Base-by-base conservation (phyloP, 176 grass and related monocot genomes). In the Zizania latifolia region DNA sequence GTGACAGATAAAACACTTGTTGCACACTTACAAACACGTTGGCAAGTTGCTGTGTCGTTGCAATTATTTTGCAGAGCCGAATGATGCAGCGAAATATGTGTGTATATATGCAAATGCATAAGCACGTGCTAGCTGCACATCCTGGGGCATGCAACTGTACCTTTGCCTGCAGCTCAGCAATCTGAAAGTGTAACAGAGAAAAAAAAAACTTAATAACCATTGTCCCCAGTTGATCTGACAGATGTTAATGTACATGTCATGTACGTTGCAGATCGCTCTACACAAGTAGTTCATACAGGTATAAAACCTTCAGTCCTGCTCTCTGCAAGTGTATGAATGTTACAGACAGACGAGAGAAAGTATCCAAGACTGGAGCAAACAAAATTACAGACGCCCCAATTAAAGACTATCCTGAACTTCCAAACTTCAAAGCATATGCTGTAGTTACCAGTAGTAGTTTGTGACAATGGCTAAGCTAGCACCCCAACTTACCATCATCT, bases 181-280 rank as follows among this genome's bases (percentile, higher is more conserved):
- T 74, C 50, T n/a, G n/a, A n/a, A n/a, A n/a, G n/a, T n/a, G n/a
- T n/a, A n/a, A n/a, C n/a, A n/a, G n/a, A n/a, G n/a, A n/a, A n/a
- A n/a, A n/a, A n/a, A n/a, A n/a, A n/a, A n/a, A n/a, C 57, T 76
- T 62, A 78, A 72, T 78, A 82, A 56, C 67, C 24, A 72, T 66
- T 73, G 67, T 78, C 59, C 77, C 58, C 77, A 58, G 57, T 57
- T 86, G 30, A 82, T 82, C 65, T 32, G 78, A 77, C 71, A 65
- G 45, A 38, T 29, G 50, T 71, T 65, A 57, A 71, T 77, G 84
- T 82, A 23, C 62, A 8, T 21, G 48, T 82, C 33, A 70, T 68
- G 41, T 62, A 63, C 63, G 27, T 28, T 55, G 36, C 71, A 22
- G 27, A 70, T 62, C 24, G 16, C 6, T 38, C n/a, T 76, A 33